These are phyloP conservation scores for Pestalotiopsis sp. DNA, from an alignment of 2,329 filamentous ascomycete species.

Conservation along the genomic window DNA sequence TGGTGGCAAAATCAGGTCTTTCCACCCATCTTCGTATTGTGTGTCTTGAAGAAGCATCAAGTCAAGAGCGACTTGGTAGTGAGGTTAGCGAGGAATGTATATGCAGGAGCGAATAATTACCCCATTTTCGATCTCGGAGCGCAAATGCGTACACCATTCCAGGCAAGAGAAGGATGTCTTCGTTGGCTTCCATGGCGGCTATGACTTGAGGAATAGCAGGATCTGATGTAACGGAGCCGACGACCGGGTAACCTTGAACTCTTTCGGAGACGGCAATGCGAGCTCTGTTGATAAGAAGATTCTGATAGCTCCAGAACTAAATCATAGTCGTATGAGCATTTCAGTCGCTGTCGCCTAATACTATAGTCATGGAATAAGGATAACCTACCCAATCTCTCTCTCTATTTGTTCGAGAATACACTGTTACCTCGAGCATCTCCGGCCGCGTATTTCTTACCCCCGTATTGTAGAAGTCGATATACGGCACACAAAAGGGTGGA, in stretches of 20 bases:
- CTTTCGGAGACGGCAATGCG: not conserved
- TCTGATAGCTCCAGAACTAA: not conserved
- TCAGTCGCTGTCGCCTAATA: not conserved
- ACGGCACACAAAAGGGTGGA: not conserved
- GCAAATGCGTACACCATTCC: conserved; percentile 24
- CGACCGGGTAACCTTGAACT: not conserved
- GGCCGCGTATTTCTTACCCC: not conserved
- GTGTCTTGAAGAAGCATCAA: conserved; percentile 12
- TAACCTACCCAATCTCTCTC: not conserved
- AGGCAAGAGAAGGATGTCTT: conserved; percentile 21
- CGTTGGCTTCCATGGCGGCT: conserved; percentile 15
- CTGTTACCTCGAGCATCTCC: not conserved
- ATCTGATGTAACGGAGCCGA: not conserved
- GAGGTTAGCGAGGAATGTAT: not conserved
- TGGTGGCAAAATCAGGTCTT: conserved; percentile 27
- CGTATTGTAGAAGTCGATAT: not conserved
- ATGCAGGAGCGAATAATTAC: conserved; percentile 15
- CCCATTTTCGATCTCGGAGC: conserved; percentile 28
- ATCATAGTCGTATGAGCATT: not conserved
- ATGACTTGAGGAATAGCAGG: conserved; percentile 10
- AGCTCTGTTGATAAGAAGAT: not conserved
- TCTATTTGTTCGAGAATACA: not conserved
- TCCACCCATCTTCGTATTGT: conserved; percentile 20
- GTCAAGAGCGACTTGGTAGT: conserved; percentile 16
- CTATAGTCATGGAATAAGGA: not conserved